Conservation (phyloP, 108 stramenopile species). For the Schizochytrium sp. region DNA sequence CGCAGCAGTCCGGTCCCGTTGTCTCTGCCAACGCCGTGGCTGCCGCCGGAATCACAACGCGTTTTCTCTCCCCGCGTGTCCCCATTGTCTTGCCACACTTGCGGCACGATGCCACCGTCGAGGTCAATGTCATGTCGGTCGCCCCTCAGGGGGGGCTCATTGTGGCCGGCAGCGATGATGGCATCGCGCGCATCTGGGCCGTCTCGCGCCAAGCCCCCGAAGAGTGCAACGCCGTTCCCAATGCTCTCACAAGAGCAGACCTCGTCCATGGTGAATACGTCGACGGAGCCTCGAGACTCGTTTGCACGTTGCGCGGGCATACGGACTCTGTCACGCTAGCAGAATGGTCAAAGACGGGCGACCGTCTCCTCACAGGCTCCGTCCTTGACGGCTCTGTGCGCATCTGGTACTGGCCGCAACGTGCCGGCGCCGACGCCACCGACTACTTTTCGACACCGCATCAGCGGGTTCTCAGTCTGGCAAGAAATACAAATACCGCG, state of each 20-base stretch:
- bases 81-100: background rate
- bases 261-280: background rate
- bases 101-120: background rate
- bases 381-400: background rate
- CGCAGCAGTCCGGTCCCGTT: background rate
- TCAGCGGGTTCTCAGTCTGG: background rate
- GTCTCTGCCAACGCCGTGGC: background rate
- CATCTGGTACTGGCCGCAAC: conserved; percentile 3
- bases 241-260: background rate
- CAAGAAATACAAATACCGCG: background rate
- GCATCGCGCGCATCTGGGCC: background rate
- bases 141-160: background rate
- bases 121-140: background rate
- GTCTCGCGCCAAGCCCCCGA: background rate
- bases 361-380: background rate
- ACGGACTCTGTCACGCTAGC: background rate
- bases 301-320: background rate
- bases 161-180: background rate
- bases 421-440: background rate
- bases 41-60: background rate
- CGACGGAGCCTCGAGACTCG: background rate
- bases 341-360: background rate
- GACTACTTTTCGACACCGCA: background rate
- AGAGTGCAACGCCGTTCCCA: background rate
- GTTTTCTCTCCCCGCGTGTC: background rate